Percentiles rank a stretch among this genome's conserved stretches.
Evolutionary conservation across 164 flowering plant species (phyloP).

Genomic region (Umbilicus rupestris): DNA sequence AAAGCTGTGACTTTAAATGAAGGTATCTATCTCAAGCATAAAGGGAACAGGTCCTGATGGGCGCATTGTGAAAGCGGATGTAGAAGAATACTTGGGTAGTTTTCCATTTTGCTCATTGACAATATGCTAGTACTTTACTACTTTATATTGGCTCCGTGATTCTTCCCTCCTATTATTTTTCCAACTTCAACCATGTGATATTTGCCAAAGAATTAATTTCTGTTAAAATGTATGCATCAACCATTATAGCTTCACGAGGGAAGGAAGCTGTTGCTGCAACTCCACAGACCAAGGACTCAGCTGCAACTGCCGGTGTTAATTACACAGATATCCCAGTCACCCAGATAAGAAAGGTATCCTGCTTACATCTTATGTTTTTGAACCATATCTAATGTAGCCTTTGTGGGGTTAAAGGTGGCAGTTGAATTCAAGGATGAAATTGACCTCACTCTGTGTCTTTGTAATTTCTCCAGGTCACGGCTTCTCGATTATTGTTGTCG

Average conservation of each 20-base stretch:
- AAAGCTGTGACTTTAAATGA: conserved; percentile 7
- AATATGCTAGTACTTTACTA: not conserved
- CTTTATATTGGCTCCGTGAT: too few species aligned
- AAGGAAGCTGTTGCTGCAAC: conserved; percentile 42
- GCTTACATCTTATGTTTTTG: not conserved
- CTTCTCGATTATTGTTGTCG: conserved; percentile 73
- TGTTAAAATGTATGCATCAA: not conserved
- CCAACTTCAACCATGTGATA: too few species aligned
- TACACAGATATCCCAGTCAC: conserved; percentile 71
- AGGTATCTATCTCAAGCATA: conserved; percentile 75
- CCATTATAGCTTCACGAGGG: conserved; percentile 60
- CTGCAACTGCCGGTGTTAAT: conserved; percentile 30
- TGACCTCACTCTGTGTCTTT: not conserved
- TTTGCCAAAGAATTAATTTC: too few species aligned
- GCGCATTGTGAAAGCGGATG: conserved; percentile 83
- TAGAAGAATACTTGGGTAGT: conserved; percentile 88
- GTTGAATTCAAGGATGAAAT: not conserved
- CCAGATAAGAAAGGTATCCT: conserved; percentile 84
- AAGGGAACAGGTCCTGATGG: conserved; percentile 97
- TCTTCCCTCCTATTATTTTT: not conserved
- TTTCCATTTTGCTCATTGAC: not conserved
- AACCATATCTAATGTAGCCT: too few species aligned
- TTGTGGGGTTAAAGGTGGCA: too few species aligned
- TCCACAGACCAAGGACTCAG: conserved; percentile 28
- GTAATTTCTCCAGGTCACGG: conserved; percentile 51